A percentile compares a stretch with the other conserved stretches of the same genome.
These are phyloP conservation scores for Mesembryanthemum crystallinum DNA, from an alignment of 148 eudicot species.

Conservation along the genomic window DNA sequence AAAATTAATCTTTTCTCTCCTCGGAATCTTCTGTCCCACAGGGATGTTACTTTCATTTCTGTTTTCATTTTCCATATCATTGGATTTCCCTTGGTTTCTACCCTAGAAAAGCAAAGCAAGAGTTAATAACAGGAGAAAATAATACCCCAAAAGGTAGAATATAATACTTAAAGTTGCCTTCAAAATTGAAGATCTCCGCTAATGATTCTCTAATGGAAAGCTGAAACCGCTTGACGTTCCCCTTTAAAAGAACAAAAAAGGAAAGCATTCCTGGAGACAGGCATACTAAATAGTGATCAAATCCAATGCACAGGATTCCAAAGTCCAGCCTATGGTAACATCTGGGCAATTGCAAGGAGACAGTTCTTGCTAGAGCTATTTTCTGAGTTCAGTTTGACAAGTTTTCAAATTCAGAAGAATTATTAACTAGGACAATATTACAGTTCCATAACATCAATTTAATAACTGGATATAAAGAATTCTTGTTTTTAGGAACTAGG, in stretches of 20 bases:
- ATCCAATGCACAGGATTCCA: neutral
- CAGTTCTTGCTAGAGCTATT: neutral
- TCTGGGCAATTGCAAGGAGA: neutral
- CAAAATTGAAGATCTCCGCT: neutral
- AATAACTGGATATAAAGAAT: neutral
- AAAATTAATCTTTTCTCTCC: constrained; percentile 59
- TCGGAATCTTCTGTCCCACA: constrained; percentile 53
- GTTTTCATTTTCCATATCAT: constrained; percentile 17
- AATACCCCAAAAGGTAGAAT: neutral
- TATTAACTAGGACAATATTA: neutral
- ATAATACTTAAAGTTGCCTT: neutral
- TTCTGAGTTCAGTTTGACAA: neutral
- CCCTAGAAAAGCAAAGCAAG: constrained; percentile 19
- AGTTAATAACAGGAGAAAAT: neutral
- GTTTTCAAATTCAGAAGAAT: no score
- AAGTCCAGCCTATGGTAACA: neutral
- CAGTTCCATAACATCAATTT: neutral
- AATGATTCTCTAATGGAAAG: no score
- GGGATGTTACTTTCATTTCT: constrained; percentile 23
- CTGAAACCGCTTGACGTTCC: no score
- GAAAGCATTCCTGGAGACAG: no score
- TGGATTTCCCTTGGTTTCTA: constrained; percentile 11
- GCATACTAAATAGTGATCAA: neutral
- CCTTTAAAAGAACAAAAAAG: neutral
- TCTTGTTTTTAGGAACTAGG: no score